These are phyloP conservation scores for Dichotomopilus funicola DNA, from an alignment of 2,329 filamentous ascomycete species.

Conservation along the genomic window DNA sequence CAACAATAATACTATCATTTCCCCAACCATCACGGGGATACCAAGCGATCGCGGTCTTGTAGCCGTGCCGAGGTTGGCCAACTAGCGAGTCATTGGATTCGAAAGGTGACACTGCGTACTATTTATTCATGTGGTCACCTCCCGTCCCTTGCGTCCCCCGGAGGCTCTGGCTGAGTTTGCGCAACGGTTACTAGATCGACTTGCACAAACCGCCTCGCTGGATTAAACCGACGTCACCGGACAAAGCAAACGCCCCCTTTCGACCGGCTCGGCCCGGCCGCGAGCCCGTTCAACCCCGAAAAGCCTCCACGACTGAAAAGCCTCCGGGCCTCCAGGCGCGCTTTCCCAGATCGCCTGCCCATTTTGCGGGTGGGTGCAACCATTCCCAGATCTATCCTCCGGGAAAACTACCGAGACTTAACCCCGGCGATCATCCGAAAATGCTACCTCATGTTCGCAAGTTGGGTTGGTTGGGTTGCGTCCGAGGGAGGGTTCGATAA, in stretches of 20 bases:
- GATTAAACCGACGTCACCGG: neutral
- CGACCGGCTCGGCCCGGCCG: no score
- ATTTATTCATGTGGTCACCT: no score
- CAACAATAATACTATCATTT: neutral
- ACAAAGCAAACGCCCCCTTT: no score
- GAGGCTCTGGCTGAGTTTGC: neutral
- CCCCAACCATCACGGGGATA: neutral
- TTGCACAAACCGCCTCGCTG: neutral
- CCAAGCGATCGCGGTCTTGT: neutral
- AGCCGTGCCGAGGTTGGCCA: no score
- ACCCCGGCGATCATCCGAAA: neutral
- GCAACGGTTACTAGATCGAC: neutral
- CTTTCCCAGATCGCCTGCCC: neutral
- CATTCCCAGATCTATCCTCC: neutral
- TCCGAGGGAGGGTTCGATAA: neutral
- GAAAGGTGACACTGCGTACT: no score
- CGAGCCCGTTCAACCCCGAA: no score
- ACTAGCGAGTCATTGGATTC: no score
- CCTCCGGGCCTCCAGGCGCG: no score
- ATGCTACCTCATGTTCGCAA: neutral
- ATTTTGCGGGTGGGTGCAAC: neutral
- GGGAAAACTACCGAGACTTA: neutral
- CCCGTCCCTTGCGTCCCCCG: neutral
- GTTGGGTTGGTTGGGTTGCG: neutral
- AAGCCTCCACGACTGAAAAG: no score